These are phyloP conservation scores for Thelephora ganbajun DNA, from an alignment of 768 basidiomycete species.

Conservation along the genomic window DNA sequence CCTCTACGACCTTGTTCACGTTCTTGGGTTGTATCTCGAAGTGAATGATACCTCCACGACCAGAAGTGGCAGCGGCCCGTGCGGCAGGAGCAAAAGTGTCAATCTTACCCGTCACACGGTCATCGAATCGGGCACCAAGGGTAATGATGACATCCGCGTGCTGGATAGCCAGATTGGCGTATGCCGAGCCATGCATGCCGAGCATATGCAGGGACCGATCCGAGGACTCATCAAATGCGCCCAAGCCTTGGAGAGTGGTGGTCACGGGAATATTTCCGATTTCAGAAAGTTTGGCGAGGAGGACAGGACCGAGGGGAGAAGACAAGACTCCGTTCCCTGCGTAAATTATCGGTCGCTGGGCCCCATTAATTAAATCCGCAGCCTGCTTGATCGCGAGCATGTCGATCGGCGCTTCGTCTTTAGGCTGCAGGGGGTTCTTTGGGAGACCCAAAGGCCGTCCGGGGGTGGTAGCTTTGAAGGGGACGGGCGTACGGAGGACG, in stretches of 20 bases:
- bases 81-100: constrained; percentile 87
- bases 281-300: constrained; percentile 66
- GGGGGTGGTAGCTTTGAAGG: constrained; percentile 77
- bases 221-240: constrained; percentile 86
- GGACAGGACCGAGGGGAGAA: constrained; percentile 65
- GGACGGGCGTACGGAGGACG: constrained; percentile 72
- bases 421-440: constrained; percentile 49
- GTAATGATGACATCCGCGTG: constrained; percentile 96
- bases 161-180: constrained; percentile 97
- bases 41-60: constrained; percentile 94
- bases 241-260: constrained; percentile 91
- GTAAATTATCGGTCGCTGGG: constrained; percentile 84
- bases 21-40: constrained; percentile 99
- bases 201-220: constrained; percentile 89
- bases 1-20: constrained; percentile 96
- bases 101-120: constrained; percentile 91
- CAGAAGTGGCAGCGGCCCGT: constrained; percentile 66
- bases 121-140: constrained; percentile 92
- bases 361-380: constrained; percentile 82
- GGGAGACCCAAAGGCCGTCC: constrained; percentile 64
- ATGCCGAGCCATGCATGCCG: constrained; percentile 96
- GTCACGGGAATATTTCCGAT: constrained; percentile 93
- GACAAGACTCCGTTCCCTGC: constrained; percentile 85
- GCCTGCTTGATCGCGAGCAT: constrained; percentile 61
- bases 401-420: constrained; percentile 45